phyloP scores from a whole-genome alignment of 1,284 basidiomycete genomes.

The Microbotryum violaceum region DNA sequence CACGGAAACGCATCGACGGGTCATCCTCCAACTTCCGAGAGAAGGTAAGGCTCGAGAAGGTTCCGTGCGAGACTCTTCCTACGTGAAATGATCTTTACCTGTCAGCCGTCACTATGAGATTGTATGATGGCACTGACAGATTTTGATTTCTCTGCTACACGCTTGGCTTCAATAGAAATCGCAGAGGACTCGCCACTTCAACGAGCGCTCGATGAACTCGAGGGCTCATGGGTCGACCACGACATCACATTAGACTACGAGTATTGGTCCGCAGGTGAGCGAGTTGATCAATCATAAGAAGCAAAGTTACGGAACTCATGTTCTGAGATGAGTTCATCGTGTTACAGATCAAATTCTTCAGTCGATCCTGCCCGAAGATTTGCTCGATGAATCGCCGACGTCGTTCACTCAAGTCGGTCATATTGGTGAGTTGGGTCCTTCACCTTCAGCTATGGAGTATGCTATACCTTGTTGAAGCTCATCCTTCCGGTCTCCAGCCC shows the following conservation, averaged over 20 bases:
- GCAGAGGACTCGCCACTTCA: too few species aligned
- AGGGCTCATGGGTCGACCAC: conserved; percentile 41
- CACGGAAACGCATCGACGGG: too few species aligned
- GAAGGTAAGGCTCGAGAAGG: too few species aligned
- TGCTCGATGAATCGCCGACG: conserved; percentile 69
- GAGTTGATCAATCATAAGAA: neutral
- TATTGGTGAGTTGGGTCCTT: conserved; percentile 54
- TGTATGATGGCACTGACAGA: too few species aligned
- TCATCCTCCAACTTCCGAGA: too few species aligned
- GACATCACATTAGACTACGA: conserved; percentile 64
- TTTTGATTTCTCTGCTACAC: too few species aligned
- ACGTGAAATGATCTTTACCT: too few species aligned
- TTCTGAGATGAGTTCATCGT: neutral
- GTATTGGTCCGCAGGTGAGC: conserved; percentile 72
- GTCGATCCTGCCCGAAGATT: conserved; percentile 64
- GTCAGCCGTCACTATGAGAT: too few species aligned
- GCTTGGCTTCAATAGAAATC: too few species aligned
- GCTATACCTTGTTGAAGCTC: neutral
- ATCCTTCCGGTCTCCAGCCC: conserved; percentile 43
- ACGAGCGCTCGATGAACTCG: too few species aligned
- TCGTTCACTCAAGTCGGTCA: conserved; percentile 87
- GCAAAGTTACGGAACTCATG: neutral
- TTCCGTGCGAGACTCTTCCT: too few species aligned
- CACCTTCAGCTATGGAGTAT: conserved; percentile 41
- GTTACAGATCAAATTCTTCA: conserved; percentile 73